Percentiles rank a stretch among this genome's conserved stretches.
These are phyloP conservation scores for Kwoniella dejecticola DNA, from an alignment of 768 basidiomycete genomes.

Conservation along the genomic window DNA sequence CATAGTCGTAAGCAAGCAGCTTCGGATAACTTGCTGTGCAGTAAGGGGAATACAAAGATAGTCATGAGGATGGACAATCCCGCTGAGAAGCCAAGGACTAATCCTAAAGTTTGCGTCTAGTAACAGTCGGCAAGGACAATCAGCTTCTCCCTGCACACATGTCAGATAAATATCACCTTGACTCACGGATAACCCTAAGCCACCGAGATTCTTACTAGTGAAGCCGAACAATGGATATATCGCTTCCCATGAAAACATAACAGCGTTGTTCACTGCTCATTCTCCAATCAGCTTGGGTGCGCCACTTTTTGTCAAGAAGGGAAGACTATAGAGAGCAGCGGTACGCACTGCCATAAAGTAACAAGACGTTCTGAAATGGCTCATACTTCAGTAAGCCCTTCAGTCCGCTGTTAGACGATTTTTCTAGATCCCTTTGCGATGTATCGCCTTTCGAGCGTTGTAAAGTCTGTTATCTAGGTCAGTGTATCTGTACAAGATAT, in stretches of 20 bases:
- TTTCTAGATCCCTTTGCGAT: constrained; percentile 12
- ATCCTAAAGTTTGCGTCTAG: constrained; percentile 35
- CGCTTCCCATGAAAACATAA: constrained; percentile 41
- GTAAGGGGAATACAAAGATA: constrained; percentile 32
- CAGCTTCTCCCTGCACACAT: not conserved
- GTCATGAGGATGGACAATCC: constrained; percentile 43
- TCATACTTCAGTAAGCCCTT: constrained; percentile 24
- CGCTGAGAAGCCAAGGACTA: constrained; percentile 37
- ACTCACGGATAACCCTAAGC: constrained; percentile 38
- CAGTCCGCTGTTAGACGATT: constrained; percentile 16
- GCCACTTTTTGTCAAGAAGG: not conserved
- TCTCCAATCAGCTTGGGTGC: not conserved
- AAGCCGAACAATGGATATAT: constrained; percentile 44
- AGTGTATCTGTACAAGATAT: not conserved
- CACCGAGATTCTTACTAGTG: constrained; percentile 38
- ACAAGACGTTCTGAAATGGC: constrained; percentile 37
- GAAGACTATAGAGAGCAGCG: not conserved
- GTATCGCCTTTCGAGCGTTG: constrained; percentile 14
- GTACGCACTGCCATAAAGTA: constrained; percentile 38
- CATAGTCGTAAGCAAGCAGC: constrained; percentile 28
- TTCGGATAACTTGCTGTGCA: constrained; percentile 32
- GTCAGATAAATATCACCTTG: not conserved
- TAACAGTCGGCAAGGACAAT: not conserved
- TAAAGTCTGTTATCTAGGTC: constrained; percentile 23
- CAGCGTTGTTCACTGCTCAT: constrained; percentile 30